These are phyloP conservation scores for Nicotiana attenuata DNA, from an alignment of 257 asterid genomes.

Conservation along the genomic window DNA sequence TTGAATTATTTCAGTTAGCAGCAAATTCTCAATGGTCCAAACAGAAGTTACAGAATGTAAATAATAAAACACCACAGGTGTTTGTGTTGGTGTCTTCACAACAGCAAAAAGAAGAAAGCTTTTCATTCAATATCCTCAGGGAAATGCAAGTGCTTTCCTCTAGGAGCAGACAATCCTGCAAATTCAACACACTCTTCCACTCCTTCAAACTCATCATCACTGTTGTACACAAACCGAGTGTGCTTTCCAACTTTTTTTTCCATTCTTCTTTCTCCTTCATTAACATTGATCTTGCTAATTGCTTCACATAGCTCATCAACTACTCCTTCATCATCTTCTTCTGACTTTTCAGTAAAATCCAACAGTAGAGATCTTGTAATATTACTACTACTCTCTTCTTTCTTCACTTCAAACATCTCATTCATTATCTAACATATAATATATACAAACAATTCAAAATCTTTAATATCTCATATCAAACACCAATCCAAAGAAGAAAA, in stretches of 20 bases:
- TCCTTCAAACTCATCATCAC: constrained; percentile 62
- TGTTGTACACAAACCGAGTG: constrained; percentile 52
- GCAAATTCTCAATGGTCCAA: not conserved
- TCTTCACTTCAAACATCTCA: constrained; percentile 29
- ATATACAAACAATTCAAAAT: not conserved
- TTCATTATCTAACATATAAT: constrained; percentile 24
- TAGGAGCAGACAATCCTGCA: constrained; percentile 25
- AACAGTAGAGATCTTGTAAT: constrained; percentile 71
- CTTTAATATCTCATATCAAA: not conserved
- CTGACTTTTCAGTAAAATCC: constrained; percentile 69
- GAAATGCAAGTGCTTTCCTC: constrained; percentile 40
- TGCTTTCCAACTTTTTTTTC: constrained; percentile 50
- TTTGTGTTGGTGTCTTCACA: not conserved
- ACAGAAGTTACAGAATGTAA: not conserved
- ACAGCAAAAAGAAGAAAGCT: not conserved
- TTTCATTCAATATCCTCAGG: constrained; percentile 15
- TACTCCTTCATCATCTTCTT: constrained; percentile 6
- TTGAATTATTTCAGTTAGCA: not conserved
- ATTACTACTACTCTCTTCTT: constrained; percentile 20
- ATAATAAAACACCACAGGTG: not conserved
- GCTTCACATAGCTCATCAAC: constrained; percentile 67
- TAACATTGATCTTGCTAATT: constrained; percentile 51
- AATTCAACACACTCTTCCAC: constrained; percentile 21
- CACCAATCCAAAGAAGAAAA: not conserved
- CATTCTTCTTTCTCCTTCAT: not conserved